Conservation (phyloP, 2,329 filamentous ascomycete genomes). For the Zymoseptoria brevis region DNA sequence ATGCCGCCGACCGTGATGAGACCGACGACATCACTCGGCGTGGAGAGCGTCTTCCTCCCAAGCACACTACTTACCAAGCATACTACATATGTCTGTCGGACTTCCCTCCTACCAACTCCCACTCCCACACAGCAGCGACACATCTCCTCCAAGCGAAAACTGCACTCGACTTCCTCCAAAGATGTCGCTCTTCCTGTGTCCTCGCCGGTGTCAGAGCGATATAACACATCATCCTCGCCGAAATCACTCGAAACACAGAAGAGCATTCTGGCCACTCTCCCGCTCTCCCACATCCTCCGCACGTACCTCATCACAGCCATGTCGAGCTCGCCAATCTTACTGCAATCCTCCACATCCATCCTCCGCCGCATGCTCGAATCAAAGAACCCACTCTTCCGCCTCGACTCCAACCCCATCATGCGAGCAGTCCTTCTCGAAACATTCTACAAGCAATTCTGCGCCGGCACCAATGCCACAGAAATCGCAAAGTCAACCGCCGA, state of each 20-base stretch:
- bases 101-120: not conserved
- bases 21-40: not conserved
- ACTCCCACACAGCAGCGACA: conserved; percentile 1
- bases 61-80: not conserved
- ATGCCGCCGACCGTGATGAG: not conserved
- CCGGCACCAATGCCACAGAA: conserved; percentile 64
- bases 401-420: conserved; percentile 67
- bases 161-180: conserved; percentile 3
- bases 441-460: conserved; percentile 88
- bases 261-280: conserved; percentile 53
- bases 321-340: conserved; percentile 61
- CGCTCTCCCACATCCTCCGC: conserved; percentile 58
- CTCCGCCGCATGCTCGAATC: conserved; percentile 65
- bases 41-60: not conserved
- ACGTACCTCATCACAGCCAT: conserved; percentile 62
- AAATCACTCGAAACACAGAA: not conserved
- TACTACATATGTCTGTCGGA: not conserved
- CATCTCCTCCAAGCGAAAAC: not conserved
- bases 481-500: conserved; percentile 56
- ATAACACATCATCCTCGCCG: not conserved
- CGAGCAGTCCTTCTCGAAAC: conserved; percentile 66
- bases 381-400: conserved; percentile 57
- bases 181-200: not conserved
- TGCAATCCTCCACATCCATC: conserved; percentile 60
- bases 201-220: not conserved